A percentile compares a stretch with the other conserved stretches of the same genome.
phyloP scores from a whole-genome alignment of 208 protist species.

The Vickermania ingenoplastis region DNA sequence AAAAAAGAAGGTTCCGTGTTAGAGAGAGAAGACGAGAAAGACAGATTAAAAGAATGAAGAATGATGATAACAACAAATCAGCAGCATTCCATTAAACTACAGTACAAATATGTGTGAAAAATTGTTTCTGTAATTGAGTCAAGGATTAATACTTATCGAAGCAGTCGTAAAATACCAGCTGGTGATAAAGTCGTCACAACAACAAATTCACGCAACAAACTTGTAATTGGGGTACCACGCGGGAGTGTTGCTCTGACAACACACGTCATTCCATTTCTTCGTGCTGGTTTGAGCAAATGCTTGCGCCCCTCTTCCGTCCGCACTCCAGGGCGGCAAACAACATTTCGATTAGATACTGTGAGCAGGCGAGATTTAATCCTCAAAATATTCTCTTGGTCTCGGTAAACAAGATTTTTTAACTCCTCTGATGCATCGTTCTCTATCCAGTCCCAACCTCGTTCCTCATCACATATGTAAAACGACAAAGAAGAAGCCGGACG shows the following conservation, averaged over 20 bases:
- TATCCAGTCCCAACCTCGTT: constrained; percentile 70
- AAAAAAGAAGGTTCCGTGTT: too few relatives aligned
- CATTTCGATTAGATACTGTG: constrained; percentile 28
- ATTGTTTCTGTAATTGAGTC: too few relatives aligned
- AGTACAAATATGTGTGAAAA: too few relatives aligned
- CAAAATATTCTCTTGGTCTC: constrained; percentile 64
- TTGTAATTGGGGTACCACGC: constrained; percentile 50
- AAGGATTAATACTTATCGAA: too few relatives aligned
- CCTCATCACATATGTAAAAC: constrained; percentile 57
- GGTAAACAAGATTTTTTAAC: constrained; percentile 38
- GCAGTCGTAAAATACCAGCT: constrained; percentile 28
- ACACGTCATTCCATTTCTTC: constrained; percentile 55
- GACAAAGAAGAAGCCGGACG: constrained; percentile 16
- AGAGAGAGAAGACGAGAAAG: too few relatives aligned
- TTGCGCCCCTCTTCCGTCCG: constrained; percentile 35
- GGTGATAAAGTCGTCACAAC: constrained; percentile 61
- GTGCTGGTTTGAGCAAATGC: constrained; percentile 65
- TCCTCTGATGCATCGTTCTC: constrained; percentile 15
- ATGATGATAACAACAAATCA: too few relatives aligned
- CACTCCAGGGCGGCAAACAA: constrained; percentile 54
- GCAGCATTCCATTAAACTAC: too few relatives aligned
- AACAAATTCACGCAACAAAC: constrained; percentile 61
- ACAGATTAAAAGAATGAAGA: too few relatives aligned
- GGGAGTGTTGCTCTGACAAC: constrained; percentile 55
- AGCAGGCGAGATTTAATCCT: constrained; percentile 59